A percentile compares a stretch with the other conserved stretches of the same genome.
phyloP scores from a whole-genome alignment of 176 grass and related monocot species.

The Oryza brachyantha region DNA sequence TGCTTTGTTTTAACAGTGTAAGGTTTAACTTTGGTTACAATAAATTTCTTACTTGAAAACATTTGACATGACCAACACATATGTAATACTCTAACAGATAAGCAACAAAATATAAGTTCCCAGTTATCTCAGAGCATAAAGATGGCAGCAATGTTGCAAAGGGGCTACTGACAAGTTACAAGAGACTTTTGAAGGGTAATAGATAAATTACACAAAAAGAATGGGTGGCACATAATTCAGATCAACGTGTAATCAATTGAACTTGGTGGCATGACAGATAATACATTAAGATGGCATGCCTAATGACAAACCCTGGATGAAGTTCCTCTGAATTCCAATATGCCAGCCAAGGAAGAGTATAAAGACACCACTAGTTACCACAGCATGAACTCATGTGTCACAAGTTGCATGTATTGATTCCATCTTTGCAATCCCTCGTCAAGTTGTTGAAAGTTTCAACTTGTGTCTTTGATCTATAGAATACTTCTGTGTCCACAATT shows the following conservation, averaged over 20 bases:
- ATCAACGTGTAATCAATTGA: constrained; percentile 28
- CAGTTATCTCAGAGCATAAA: constrained; percentile 2
- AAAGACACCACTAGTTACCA: constrained; percentile 33
- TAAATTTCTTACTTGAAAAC: not conserved
- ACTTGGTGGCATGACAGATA: constrained; percentile 32
- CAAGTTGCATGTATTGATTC: constrained; percentile 80
- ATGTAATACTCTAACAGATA: constrained; percentile 1
- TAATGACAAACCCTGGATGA: constrained; percentile 38
- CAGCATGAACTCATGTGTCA: constrained; percentile 31
- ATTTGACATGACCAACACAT: constrained; percentile 3
- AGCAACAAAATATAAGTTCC: not conserved
- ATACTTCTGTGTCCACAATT: constrained; percentile 84
- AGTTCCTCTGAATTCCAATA: constrained; percentile 30
- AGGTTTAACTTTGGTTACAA: not conserved
- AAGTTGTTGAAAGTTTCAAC: constrained; percentile 94
- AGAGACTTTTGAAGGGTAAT: not conserved
- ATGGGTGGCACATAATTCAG: constrained; percentile 31
- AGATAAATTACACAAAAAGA: constrained; percentile 40
- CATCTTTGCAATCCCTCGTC: constrained; percentile 97
- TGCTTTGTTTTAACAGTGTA: constrained; percentile 1
- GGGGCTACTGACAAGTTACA: not conserved
- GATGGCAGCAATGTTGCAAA: not conserved
- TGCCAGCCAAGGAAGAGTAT: constrained; percentile 30
- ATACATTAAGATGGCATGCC: constrained; percentile 32
- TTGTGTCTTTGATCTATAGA: constrained; percentile 67